Base-by-base conservation (phyloP, 768 basidiomycete genomes). In the Chlorophyllum brunneum region DNA sequence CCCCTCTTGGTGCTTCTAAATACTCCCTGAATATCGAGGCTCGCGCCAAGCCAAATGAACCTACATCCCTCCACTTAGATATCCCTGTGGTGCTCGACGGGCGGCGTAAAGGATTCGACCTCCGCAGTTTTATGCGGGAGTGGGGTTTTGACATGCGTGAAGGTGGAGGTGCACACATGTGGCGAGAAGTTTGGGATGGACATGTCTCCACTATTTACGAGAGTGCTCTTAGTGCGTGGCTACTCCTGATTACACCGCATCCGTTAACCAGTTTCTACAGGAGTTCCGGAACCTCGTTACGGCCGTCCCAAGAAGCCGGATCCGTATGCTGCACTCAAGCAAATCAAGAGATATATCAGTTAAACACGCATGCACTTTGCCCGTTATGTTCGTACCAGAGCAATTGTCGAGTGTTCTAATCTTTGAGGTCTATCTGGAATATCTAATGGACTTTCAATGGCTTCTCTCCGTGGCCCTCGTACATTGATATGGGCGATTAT, bases 101-200 rank as follows among this genome's bases (percentile, higher is more conserved):
- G 30, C 66, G 76, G 36, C 81, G 90, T 30, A 67, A 70, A 8
- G 76, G 77, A 3, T 93, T 94, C 64, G 66, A 85, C 66, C 75
- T 86, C 34, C 78, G 90, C 45, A 70, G 69, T 29, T 92, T 95
- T 61, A 70, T 77, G 48, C 64, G 66, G 40, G 61, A 73, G 54
- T 79, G 85, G 69, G 74, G 73, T 33, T 63, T 89, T 45, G 73
- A 81, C 60, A 73, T 67, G 18, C 69, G 69, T 24, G 63, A 65
- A 30, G 86, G 88, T 30, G 88, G 87, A 16, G 92, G 88, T 5
- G 82, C 75, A 4, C 85, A 88, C 65, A 90, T 94, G 85, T 95
- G 85, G 82, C 76, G 92, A 62, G 82, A 81, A 58, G 74, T 83
- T 34, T 94, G 91, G 90, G 75, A 82, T 59, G 69, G 77, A 58